Evolutionary conservation across 2,329 filamentous ascomycete species (phyloP), one percentile per base, ranked within the genome.

Genomic region (Coniochaeta sp.): DNA sequence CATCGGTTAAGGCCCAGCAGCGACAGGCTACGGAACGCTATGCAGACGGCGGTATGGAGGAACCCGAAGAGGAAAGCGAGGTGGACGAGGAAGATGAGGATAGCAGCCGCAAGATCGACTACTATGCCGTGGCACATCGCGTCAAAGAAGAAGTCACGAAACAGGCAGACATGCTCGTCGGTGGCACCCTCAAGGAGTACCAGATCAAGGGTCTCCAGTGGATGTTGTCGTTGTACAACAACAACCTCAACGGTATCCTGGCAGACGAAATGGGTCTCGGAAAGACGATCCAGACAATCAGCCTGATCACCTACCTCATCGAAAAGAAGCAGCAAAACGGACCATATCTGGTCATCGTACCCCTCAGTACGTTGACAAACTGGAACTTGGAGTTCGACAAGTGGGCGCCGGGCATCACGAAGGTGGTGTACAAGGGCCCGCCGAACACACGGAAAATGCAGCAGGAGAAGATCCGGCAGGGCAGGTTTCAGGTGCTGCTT

Each of bases 221-320:
- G 95, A 99, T 99, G 95, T 88, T 99, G 63, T 99, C 95, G 16
- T 83, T 99, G 16, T 99, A 98, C 84, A 99, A 99, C 87, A 99
- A 99, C 81, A 99, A 97, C 76, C 85, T 99, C 66, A 99, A 99
- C 74, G 95, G 95, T 83, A 98, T 99, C 66, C 81, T 99, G 68
- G 95, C 95, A 62, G 95, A 99, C 70, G 95, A 99, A 77, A 99
- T 99, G 95, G 95, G 95, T 88, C 90, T 99, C 65, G 95, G 95
- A 74, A 99, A 99, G 79, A 99, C 95, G 0, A 99, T 99, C 68
- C 95, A 99, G 76, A 98, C 95, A 52, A 99, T 99, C 76, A 96
- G 91, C 80, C 79, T 99, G 77, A 90, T 99, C 69, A 97, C 93
- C 3, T 96, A 99, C 72, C 87, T 99, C 64, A 97, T 99, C 67